Evolutionary conservation across 2,329 filamentous ascomycete species (phyloP).

Genomic region (Cytospora paraplurivora): DNA sequence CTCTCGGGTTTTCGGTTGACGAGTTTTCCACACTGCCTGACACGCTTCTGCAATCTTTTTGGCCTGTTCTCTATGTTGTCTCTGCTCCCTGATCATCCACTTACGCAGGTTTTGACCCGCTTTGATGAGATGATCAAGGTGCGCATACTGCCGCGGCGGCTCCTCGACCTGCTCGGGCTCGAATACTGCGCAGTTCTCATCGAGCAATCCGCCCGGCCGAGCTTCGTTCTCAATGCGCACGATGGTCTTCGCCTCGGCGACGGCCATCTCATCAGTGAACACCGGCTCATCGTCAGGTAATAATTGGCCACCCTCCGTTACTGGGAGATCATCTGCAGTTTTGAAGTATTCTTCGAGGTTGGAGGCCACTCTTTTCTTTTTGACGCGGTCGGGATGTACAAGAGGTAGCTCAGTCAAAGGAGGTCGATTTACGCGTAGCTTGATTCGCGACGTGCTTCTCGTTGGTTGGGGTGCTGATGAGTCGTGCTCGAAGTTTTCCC

Average conservation of each 20-base stretch:
- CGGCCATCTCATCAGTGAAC: constrained; percentile 63
- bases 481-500: constrained; percentile 36
- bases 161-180: constrained; percentile 73
- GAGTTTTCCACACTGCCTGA: constrained; percentile 71
- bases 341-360: constrained; percentile 62
- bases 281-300: constrained; percentile 56
- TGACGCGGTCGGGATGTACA: constrained; percentile 61
- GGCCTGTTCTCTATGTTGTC: constrained; percentile 73
- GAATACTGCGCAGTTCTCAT: constrained; percentile 69
- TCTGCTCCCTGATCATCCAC: constrained; percentile 77
- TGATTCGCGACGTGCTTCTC: constrained; percentile 17
- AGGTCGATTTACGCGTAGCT: constrained; percentile 25
- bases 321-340: constrained; percentile 52
- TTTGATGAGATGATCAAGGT: constrained; percentile 79
- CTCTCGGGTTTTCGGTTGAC: constrained; percentile 75
- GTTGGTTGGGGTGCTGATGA: constrained; percentile 27
- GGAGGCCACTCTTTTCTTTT: constrained; percentile 54
- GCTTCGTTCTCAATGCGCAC: constrained; percentile 71
- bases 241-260: constrained; percentile 70
- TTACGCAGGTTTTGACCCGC: constrained; percentile 81
- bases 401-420: constrained; percentile 53
- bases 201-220: constrained; percentile 74
- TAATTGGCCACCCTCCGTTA: constrained; percentile 61
- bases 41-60: constrained; percentile 80
- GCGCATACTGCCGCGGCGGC: constrained; percentile 78